Percentiles rank a stretch among this genome's conserved stretches.
Evolutionary conservation across 208 protist species (phyloP).

Genomic region (Novymonas esmeraldas): DNA sequence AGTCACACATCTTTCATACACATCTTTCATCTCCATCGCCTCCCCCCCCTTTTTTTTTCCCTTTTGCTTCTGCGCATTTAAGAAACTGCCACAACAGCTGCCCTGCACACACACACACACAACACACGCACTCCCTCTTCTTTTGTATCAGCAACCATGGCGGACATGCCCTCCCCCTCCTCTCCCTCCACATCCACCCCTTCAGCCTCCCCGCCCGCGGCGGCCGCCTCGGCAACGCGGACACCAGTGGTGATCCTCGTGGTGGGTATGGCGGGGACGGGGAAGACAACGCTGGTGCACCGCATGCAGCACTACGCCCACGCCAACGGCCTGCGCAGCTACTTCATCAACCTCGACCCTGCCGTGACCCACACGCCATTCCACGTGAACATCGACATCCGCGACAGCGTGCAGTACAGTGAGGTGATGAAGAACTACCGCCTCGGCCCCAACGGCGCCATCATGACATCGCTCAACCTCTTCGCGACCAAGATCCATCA

Average conservation of each 20-base stretch:
- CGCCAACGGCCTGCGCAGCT: constrained; percentile 74
- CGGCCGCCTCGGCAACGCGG: constrained; percentile 11
- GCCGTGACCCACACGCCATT: constrained; percentile 96
- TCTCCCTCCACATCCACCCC: background rate
- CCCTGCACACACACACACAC: background rate
- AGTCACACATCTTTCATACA: no score
- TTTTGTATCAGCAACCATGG: background rate
- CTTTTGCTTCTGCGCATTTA: no score
- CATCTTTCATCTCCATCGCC: no score
- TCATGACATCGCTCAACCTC: constrained; percentile 99
- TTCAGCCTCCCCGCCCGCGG: constrained; percentile 3
- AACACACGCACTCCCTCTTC: background rate
- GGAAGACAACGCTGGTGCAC: constrained; percentile 99
- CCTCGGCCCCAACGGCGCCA: constrained; percentile 98
- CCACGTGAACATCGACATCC: constrained; percentile 98
- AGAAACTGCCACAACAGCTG: no score
- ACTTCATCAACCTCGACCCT: constrained; percentile 99
- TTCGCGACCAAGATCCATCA: constrained; percentile 99
- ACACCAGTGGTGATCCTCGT: constrained; percentile 95
- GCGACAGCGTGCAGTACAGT: constrained; percentile 99
- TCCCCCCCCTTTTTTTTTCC: no score
- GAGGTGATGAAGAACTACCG: constrained; percentile 98
- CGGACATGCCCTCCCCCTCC: constrained; percentile 2
- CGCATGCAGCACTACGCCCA: constrained; percentile 94
- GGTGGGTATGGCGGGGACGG: constrained; percentile 99